Evolutionary conservation across 225 moss, liverwort and hornwort genomes (phyloP), one percentile per base, ranked within the genome.

Genomic region (Thuidium tamariscinum): DNA sequence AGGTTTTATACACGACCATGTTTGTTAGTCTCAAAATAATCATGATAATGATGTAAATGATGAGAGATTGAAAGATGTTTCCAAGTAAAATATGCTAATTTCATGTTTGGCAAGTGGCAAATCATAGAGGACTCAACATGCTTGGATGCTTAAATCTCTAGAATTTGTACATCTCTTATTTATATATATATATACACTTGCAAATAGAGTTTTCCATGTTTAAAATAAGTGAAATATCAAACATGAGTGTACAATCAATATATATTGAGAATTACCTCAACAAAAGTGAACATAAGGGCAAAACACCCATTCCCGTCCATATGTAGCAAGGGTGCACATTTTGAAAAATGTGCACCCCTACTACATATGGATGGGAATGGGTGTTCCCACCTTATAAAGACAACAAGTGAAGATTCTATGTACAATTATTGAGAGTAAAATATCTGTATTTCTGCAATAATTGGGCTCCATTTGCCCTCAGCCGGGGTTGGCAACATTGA

Each of bases 111-210:
- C 27, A 71, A 71, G n/a, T n/a, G 16, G 10, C 44, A 71, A 44
- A 71, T 44, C 10, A 27, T 71, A 0, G 16, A 71, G 1, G 10
- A 44, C 0, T 7, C 16, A 71, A 16, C 5, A 44, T 44, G 42
- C 27, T 44, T 26, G 9, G 9, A 5, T 42, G 5, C 27, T 42
- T 71, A 3, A 42, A 44, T 71, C 25, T 2, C 42, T 70, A 5
- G 5, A 42, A 42, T 70, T 5, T 16, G 5, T 42, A 26, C 42
- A 42, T 70, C 21, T 19, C 4, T 7, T 25, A 15, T 26, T 42
- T 2, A 10, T 44, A 44, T 71, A 71, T 44, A 71, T 5, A 10
- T 4, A 0, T 1, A 0, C 46, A 46, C 11, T 72, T 46, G 7
- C 10, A 29, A 29, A 46, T 10, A 10, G 46, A 46, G 1, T 72